These are phyloP conservation scores for Neurospora tetraspora DNA, from an alignment of 495 filamentous ascomycete genomes.

Conservation along the genomic window DNA sequence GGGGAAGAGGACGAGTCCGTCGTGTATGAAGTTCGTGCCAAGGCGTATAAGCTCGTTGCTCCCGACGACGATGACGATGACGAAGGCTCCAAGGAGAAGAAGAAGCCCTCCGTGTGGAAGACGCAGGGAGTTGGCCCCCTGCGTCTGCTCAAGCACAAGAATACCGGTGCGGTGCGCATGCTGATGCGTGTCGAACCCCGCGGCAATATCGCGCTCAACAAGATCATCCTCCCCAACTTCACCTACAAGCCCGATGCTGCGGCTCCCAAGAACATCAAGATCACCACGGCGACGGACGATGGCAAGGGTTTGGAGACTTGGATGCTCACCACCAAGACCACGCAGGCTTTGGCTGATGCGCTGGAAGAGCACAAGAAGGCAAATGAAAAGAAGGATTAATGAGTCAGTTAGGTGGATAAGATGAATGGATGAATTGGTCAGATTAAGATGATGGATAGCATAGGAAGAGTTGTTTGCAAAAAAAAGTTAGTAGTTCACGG, in stretches of 20 bases:
- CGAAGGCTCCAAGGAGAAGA: constrained; percentile 17
- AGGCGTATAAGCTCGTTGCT: constrained; percentile 44
- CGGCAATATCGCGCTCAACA: constrained; percentile 61
- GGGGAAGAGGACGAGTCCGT: constrained; percentile 65
- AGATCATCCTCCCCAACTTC: constrained; percentile 45
- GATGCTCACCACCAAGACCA: constrained; percentile 53
- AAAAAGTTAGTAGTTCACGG: background rate
- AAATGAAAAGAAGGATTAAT: constrained; percentile 27
- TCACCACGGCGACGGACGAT: constrained; percentile 42
- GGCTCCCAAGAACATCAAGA: constrained; percentile 44
- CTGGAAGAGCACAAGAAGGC: constrained; percentile 39
- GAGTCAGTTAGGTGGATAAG: background rate
- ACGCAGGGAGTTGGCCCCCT: constrained; percentile 54
- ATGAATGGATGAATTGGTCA: background rate
- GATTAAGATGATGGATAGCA: background rate
- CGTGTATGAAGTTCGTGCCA: constrained; percentile 52
- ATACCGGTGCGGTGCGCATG: constrained; percentile 50
- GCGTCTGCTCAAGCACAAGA: constrained; percentile 57
- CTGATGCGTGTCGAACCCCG: constrained; percentile 59
- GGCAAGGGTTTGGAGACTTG: constrained; percentile 48
- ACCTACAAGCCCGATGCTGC: constrained; percentile 41
- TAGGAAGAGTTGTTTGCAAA: background rate
- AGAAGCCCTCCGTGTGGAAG: constrained; percentile 41
- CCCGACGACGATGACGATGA: constrained; percentile 27
- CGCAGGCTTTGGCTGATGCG: constrained; percentile 33